phyloP scores from a whole-genome alignment of 2,329 filamentous ascomycete species.

The Phyllosticta ampelicida region DNA sequence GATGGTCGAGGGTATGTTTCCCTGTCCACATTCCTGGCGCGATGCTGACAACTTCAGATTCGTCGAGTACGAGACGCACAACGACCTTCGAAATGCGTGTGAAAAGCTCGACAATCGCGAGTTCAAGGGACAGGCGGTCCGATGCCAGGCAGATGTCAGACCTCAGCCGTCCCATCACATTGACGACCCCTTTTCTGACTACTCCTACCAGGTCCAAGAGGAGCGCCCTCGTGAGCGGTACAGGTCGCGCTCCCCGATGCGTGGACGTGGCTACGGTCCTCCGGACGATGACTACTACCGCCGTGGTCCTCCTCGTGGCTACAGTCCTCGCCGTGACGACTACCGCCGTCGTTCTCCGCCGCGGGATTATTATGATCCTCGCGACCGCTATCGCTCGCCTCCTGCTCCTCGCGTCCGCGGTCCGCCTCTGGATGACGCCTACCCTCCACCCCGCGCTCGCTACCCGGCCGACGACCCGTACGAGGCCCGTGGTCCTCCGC shows the following conservation, averaged over 20 bases:
- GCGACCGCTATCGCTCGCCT: slow-evolving; percentile 58
- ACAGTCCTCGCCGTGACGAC: slow-evolving; percentile 77
- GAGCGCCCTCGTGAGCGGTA: slow-evolving; percentile 63
- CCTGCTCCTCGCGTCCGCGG: slow-evolving; percentile 66
- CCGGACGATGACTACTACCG: slow-evolving; percentile 65
- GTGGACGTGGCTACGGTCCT: slow-evolving; percentile 51
- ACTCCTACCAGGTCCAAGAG: slow-evolving; percentile 35
- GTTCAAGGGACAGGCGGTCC: slow-evolving; percentile 82
- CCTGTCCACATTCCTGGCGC: neutral
- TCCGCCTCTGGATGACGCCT: slow-evolving; percentile 65
- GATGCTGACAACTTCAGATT: slow-evolving; percentile 49
- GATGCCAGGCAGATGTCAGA: slow-evolving; percentile 74
- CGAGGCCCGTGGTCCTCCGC: slow-evolving; percentile 41
- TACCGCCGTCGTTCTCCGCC: slow-evolving; percentile 71
- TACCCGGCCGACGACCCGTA: slow-evolving; percentile 66
- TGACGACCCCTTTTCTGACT: slow-evolving; percentile 18
- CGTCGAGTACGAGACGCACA: slow-evolving; percentile 92
- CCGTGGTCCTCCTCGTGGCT: slow-evolving; percentile 68
- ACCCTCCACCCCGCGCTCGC: slow-evolving; percentile 48
- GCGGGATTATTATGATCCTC: slow-evolving; percentile 78
- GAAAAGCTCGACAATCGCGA: slow-evolving; percentile 89
- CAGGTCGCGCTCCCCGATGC: slow-evolving; percentile 63
- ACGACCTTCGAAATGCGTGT: slow-evolving; percentile 79
- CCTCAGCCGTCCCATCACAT: slow-evolving; percentile 26
- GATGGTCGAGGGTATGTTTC: slow-evolving; percentile 75